A percentile compares a stretch with the other conserved stretches of the same genome.
These are phyloP conservation scores for Smittium mucronatum DNA, from an alignment of 371 early-diverging fungal species.

Conservation along the genomic window DNA sequence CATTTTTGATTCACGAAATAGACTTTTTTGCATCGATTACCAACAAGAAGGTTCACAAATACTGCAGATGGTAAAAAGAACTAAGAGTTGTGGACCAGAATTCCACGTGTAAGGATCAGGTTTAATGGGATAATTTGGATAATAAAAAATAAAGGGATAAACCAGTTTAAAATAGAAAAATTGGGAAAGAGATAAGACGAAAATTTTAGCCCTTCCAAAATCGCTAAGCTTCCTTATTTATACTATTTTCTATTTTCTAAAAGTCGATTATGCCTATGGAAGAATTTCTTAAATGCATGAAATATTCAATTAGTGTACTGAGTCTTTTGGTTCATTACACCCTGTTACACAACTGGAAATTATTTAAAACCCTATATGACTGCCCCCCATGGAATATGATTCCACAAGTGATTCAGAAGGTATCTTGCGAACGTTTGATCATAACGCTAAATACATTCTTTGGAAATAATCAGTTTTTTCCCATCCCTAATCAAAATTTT, in stretches of 20 bases:
- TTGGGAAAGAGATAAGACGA: no score
- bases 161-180: no score
- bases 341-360: background rate
- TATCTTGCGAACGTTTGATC: background rate
- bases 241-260: no score
- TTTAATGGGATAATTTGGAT: no score
- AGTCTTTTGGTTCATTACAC: no score
- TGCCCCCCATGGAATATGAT: background rate
- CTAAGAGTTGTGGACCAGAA: background rate
- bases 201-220: no score
- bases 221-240: no score
- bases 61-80: background rate
- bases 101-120: no score
- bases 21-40: background rate
- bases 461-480: background rate
- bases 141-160: no score
- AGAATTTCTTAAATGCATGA: no score
- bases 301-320: no score
- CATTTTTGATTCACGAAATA: background rate
- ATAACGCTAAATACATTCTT: background rate
- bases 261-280: no score
- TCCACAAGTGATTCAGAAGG: background rate
- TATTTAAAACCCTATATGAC: background rate
- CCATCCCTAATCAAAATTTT: background rate
- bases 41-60: background rate